Evolutionary conservation across 176 grass and related monocot genomes (phyloP), one percentile per base, ranked within the genome.

Genomic region (Triticum monococcum): DNA sequence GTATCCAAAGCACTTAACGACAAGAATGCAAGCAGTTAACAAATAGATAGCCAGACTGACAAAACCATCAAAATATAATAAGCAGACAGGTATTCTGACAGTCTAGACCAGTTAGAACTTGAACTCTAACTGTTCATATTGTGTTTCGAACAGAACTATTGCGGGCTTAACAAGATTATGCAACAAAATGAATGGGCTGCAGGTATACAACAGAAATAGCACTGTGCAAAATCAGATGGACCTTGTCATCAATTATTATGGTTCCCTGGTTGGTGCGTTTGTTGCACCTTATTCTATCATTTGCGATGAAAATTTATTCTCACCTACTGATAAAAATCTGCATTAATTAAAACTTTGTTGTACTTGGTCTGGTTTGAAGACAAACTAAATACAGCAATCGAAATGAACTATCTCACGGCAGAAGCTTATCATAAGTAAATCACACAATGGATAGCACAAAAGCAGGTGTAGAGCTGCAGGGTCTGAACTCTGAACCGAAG

Each of bases 351-450:
- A 60, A 30, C 68, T 41, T 40, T 30, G 18, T 25, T 60, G n/a
- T 61, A 62, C 16, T 22, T 31, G 25, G 45, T 32, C 9, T 2
- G 2, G 14, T 76, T 75, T 75, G 8, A 24, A 75, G 40, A 76
- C 16, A 76, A 76, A 52, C 43, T 75, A 50, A 50, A 75, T 75
- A 30, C 24, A 75, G 24, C 1, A 41, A 48, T 48, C n/a, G 1
- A 75, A 75, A 75, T 8, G 41, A 48, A 24, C 40, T 75, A 75
- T 23, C 40, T 8, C 11, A 5, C 23, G 36, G 72, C 7, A 48
- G 72, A 50, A 75, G 43, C 72, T 52, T 75, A 75, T 30, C 72
- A 52, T 20, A 54, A 76, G 73, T 52, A 76, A 75, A 75, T 5
- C 43, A 50, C 43, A 52, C 43, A 75, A 52, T 20, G 8, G 18